Evolutionary conservation across 2,329 filamentous ascomycete species (phyloP), one percentile per base, ranked within the genome.

Genomic region (Stagonosporopsis tanaceti): DNA sequence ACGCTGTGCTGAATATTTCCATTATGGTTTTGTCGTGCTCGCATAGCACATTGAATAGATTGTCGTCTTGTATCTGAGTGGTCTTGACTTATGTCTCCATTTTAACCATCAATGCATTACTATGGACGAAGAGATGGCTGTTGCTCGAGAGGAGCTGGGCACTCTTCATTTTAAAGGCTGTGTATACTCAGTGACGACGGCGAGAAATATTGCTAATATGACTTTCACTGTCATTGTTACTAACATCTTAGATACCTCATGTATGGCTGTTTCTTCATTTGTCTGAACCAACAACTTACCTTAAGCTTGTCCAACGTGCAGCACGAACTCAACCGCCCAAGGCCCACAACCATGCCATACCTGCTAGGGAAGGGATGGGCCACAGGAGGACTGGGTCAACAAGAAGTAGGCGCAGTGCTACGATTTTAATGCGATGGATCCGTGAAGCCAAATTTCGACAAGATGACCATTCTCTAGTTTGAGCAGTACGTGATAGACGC

Each of bases 401-500:
- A 15, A 37, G 38, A 54, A 42, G 24, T 32, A 22, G 38, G 14
- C 6, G 20, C 34, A 38, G n/a, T 54, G 44, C 17, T 32, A 48
- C 24, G 51, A 38, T n/a, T 7, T 25, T 8, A 48, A 48, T 8
- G 20, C 30, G 15, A 41, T 38, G 14, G 44, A 20, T 12, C 30
- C 15, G 34, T 47, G n/a, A 44, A 48, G 44, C 45, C 30, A 8
- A 41, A 47, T 7, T 38, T 48, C 22, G 12, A 20, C 28, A 48
- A 38, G 17, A 48, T 48, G 38, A 48, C 8, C 1, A 0, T 20
- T 17, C 3, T 20, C n/a, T 37, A 30, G 8, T 53, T 47, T 15
- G 20, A 40, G 37, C 27, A 53, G 28, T 47, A 47, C 44, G 42
- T 42, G 37, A 35, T 47, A 2, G 51, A 53, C 25, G 27, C 44